Evolutionary conservation across 805 yeast genomes (phyloP), one percentile per base, ranked within the genome.

Genomic region (Candida easanensis): DNA sequence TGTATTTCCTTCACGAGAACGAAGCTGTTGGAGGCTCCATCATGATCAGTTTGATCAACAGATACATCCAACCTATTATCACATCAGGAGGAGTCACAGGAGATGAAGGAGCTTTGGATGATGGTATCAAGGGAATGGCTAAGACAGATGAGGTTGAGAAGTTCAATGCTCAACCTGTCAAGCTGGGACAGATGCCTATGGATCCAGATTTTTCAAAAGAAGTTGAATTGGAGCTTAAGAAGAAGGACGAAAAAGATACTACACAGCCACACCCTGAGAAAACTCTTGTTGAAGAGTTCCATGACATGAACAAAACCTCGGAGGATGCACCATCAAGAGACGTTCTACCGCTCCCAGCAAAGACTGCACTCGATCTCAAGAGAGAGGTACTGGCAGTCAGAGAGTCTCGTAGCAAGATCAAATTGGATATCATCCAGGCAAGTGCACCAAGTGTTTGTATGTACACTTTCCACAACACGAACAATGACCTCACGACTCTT

Each of bases 391-490:
- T 79, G 48, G 77, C 80, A 45, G 87, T 93, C 23, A 87, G 80
- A 56, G 98, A 91, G 63, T 79, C 91, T 8, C 73, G 96, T 46
- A 77, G 86, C 26, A 79, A 83, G 49, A 80, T 91, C 46, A 76
- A 71, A 51, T 62, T 91, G 39, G 86, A 80, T 19, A 71, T 82
- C 5, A 65, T 77, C 25, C 96, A 86, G 65, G 84, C 95, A 4
- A 71, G 88, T 18, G 77, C 91, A 20, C 99, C 99, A 18, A 85
- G 95, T 44, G 96, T 91, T 27, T 93, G 98, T 65, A 88, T 91
- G 96, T 93, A 93, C 69, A 91, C 98, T 1, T 90, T 93, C 69
- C 99, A 93, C 70, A 93, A 93, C 65, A 87, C 97, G 10, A 84
- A 88, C 60, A 84, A 84, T 51, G 95, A 86, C 48, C 70, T 93